Evolutionary conservation across 2,329 filamentous ascomycete species (phyloP), one percentile per base, ranked within the genome.

Genomic region (Fusarium brevicatenulatum): DNA sequence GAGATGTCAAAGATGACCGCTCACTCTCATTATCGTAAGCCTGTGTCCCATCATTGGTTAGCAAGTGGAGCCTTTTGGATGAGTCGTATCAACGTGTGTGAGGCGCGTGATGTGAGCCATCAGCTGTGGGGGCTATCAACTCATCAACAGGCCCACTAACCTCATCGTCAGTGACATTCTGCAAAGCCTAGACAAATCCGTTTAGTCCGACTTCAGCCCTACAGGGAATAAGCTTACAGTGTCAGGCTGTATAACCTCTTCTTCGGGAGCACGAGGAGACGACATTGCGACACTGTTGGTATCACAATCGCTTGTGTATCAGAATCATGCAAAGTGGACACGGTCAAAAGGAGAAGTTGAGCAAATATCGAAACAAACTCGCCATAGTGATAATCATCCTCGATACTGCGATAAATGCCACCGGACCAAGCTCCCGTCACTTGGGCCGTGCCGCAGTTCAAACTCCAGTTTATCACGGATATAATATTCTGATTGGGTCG

Each of bases 1-100:
- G 70, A 18, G 80, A 79, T 18, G 76, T 68, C 34, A 76, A 53
- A 16, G 65, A 75, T 4, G 72, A 76, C 16, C 60, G 60, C 25
- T 73, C 65, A 23, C 74, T 76, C 34, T 70, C 56, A 28, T 65
- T 69, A 15, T 76, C 74, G 19, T 66, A 60, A 13, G 61, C 40
- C 74, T 75, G 32, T 28, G 15, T 19, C 23, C 15, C 10, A 37
- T n/a, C 39, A 32, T 19, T 46, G 39, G 34, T 75, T 66, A 70
- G 73, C 57, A 54, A 34, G 56, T 39, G 46, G 43, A 37, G 46
- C 36, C 50, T 32, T 34, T 23, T 28, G 30, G 21, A 16, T 36
- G 19, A 47, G 34, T 52, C 42, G 39, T 12, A 40, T 67, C 25
- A 7, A 7, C 25, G 25, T 28, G 25, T 28, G 25, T 28, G 25